These are phyloP conservation scores for Bolboschoenus planiculmis DNA, from an alignment of 176 grass and related monocot species.

Conservation along the genomic window DNA sequence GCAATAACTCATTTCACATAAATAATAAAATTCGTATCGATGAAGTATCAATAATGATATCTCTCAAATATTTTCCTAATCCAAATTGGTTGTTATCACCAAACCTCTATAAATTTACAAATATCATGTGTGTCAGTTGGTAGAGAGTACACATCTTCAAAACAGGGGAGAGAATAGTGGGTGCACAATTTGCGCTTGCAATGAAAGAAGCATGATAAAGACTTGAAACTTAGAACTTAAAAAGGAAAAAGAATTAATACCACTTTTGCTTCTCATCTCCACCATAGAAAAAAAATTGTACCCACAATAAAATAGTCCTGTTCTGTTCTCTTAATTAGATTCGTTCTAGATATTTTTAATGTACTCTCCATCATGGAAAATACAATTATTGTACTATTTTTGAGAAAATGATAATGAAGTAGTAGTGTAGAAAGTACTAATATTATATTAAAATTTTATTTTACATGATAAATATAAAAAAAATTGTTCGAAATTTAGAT, in stretches of 20 bases:
- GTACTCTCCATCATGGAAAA: too few species aligned
- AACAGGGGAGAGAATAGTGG: background rate
- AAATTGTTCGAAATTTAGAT: too few species aligned
- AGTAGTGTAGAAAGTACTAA: too few species aligned
- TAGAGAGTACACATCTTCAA: background rate
- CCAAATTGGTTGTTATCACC: constrained; percentile 2
- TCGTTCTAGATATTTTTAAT: background rate
- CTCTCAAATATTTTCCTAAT: too few species aligned
- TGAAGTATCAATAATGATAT: too few species aligned
- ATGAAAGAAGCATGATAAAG: background rate
- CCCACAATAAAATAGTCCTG: background rate
- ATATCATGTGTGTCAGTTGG: background rate
- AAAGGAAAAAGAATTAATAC: background rate
- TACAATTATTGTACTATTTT: background rate
- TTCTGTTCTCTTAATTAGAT: background rate
- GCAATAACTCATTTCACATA: too few species aligned
- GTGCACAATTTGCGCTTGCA: background rate
- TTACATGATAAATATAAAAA: too few species aligned
- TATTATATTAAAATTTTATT: too few species aligned
- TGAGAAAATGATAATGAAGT: too few species aligned
- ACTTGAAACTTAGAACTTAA: background rate
- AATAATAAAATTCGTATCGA: too few species aligned
- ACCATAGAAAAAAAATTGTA: background rate
- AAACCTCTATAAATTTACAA: background rate
- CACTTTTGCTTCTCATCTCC: background rate